These are phyloP conservation scores for Trametes gibbosa DNA, from an alignment of 768 basidiomycete genomes.

Conservation along the genomic window DNA sequence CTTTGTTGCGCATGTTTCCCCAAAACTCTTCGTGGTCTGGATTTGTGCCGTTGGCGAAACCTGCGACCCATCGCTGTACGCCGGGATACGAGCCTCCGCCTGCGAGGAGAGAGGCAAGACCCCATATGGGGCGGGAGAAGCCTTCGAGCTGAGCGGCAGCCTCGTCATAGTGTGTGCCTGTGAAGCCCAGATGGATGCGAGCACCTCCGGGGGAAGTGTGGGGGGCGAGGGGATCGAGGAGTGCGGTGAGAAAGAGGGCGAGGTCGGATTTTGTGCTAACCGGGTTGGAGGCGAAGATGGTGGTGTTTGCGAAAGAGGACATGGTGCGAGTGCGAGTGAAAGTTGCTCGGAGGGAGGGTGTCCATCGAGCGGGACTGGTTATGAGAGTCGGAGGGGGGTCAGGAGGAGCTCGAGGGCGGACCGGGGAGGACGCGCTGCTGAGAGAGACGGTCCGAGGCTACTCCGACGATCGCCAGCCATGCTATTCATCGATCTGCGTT, in stretches of 20 bases:
- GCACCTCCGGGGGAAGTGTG: conserved; percentile 76
- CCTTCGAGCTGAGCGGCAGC: conserved; percentile 72
- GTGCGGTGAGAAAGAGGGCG: conserved; percentile 47
- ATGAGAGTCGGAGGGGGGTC: conserved; percentile 10
- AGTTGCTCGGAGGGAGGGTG: not conserved
- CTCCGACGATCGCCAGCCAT: conserved; percentile 11
- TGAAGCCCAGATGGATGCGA: conserved; percentile 64
- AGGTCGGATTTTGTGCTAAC: conserved; percentile 61
- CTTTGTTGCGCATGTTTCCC: conserved; percentile 71
- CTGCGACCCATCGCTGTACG: conserved; percentile 58
- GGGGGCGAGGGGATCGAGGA: conserved; percentile 63
- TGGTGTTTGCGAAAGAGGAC: conserved; percentile 26
- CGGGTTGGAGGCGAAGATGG: conserved; percentile 56
- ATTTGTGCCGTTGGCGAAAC: conserved; percentile 68
- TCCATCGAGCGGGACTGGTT: conserved; percentile 1
- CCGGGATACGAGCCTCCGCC: conserved; percentile 64
- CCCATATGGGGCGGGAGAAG: conserved; percentile 78
- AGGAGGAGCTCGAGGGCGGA: conserved; percentile 21
- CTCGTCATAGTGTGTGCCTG: conserved; percentile 73
- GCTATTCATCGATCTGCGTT: no score
- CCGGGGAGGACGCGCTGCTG: conserved; percentile 11
- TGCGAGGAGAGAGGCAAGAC: conserved; percentile 60
- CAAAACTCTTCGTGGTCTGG: conserved; percentile 68
- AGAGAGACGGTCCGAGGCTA: conserved; percentile 12
- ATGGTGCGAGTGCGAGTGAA: conserved; percentile 10